Conservation (phyloP, 495 filamentous ascomycete species). For the Aspergillus saccharolyticus region DNA sequence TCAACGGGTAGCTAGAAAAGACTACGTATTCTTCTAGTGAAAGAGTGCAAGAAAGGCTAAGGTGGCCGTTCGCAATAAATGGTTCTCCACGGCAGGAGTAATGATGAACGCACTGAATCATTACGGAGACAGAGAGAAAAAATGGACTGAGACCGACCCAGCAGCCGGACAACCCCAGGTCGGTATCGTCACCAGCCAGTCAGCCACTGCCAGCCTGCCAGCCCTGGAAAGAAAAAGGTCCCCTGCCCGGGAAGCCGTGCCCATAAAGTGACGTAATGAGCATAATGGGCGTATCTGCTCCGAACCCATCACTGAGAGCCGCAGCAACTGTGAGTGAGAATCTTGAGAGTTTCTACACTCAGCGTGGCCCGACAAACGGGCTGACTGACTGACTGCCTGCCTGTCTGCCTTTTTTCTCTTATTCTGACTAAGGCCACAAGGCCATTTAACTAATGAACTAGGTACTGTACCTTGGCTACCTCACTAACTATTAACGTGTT, state of each 20-base stretch:
- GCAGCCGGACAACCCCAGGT: not conserved
- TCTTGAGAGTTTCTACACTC: too few relatives aligned
- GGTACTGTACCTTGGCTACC: too few relatives aligned
- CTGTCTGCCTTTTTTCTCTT: not conserved
- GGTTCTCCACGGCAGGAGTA: not conserved
- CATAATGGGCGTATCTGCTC: not conserved
- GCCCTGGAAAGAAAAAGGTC: not conserved
- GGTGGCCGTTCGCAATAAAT: not conserved
- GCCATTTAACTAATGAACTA: not conserved
- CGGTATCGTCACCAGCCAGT: constrained; percentile 1
- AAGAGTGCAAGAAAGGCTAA: not conserved
- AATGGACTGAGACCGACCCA: not conserved
- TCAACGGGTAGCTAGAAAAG: not conserved
- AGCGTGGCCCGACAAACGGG: constrained; percentile 3
- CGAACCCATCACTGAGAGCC: not conserved
- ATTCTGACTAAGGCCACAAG: constrained; percentile 8
- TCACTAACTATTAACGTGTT: too few relatives aligned
- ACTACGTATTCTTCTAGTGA: not conserved
- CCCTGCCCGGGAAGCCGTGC: constrained; percentile 19
- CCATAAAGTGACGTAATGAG: constrained; percentile 24
- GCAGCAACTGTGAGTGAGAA: constrained; percentile 11
- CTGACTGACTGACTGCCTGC: too few relatives aligned
- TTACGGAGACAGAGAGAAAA: not conserved
- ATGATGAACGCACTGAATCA: constrained; percentile 1
- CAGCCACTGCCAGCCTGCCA: not conserved